Evolutionary conservation across 352 stramenopile species (phyloP).

Genomic region (Pythium dissotocum): DNA sequence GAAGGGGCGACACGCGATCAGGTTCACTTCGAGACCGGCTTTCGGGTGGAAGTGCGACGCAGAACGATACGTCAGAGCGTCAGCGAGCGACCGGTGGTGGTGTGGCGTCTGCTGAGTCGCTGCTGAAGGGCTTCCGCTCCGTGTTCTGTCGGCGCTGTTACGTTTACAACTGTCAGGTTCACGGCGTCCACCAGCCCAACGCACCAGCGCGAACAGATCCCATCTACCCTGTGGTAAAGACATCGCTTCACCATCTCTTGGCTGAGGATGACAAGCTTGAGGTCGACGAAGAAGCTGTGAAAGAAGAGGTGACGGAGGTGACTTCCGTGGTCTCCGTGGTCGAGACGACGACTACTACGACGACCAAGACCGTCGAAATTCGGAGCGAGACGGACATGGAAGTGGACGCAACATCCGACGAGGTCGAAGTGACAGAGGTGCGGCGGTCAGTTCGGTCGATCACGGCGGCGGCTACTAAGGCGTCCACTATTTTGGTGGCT

Average conservation of each 20-base stretch:
- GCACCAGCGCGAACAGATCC: constrained; percentile 53
- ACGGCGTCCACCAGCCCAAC: constrained; percentile 56
- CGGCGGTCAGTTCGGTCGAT: constrained; percentile 23
- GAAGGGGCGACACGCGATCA: not conserved
- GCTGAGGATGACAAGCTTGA: not conserved
- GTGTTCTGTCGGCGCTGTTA: constrained; percentile 82
- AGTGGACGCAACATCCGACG: not conserved
- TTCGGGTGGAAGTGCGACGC: not conserved
- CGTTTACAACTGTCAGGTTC: constrained; percentile 71
- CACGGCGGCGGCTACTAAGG: constrained; percentile 21
- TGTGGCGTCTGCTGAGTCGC: not conserved
- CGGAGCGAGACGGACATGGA: constrained; percentile 22
- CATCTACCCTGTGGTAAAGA: constrained; percentile 53
- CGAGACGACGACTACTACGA: not conserved
- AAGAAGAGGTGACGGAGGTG: constrained; percentile 6
- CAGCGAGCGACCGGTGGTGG: not conserved
- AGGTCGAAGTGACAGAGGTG: constrained; percentile 1
- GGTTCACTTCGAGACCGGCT: constrained; percentile 1
- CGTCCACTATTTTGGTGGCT: constrained; percentile 13
- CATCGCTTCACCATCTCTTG: constrained; percentile 27
- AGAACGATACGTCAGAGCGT: not conserved
- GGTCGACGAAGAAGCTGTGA: not conserved
- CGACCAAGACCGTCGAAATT: constrained; percentile 35
- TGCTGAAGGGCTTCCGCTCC: constrained; percentile 45
- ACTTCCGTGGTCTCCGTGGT: not conserved